Conservation (phyloP, 805 yeast genomes). For the Lachancea kluyveri region DNA sequence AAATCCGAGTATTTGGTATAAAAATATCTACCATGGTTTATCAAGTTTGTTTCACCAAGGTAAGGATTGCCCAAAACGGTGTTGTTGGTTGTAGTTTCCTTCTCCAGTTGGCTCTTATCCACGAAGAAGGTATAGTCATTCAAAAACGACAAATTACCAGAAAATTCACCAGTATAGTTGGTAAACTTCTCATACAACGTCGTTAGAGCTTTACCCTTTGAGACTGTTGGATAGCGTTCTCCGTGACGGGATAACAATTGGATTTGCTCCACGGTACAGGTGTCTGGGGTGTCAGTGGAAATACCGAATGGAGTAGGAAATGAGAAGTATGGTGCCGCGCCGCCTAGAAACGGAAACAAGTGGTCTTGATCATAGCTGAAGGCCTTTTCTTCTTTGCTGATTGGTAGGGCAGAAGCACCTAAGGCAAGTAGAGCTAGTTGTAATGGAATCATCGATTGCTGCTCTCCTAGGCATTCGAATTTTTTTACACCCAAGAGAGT, state of each 20-base stretch:
- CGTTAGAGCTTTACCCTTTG: conserved; percentile 34
- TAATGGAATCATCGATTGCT: neutral
- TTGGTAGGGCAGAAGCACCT: neutral
- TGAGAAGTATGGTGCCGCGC: conserved; percentile 50
- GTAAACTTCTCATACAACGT: conserved; percentile 16
- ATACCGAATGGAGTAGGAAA: conserved; percentile 47
- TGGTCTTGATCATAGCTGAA: too few species aligned
- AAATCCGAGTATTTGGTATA: conserved; percentile 39
- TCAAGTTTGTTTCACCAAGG: conserved; percentile 42
- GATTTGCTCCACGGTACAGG: conserved; percentile 57
- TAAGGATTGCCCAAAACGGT: conserved; percentile 31
- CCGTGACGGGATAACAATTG: conserved; percentile 75
- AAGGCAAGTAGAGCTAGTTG: conserved; percentile 1
- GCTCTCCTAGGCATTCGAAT: neutral
- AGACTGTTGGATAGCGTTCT: conserved; percentile 60
- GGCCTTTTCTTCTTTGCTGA: neutral
- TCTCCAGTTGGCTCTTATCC: conserved; percentile 34
- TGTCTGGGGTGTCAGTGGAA: conserved; percentile 39
- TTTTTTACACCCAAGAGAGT: neutral
- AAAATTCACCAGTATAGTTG: conserved; percentile 29
- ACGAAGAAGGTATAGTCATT: conserved; percentile 47
- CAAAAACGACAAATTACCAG: conserved; percentile 49
- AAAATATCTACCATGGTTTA: conserved; percentile 40
- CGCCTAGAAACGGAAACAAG: conserved; percentile 44
- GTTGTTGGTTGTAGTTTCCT: conserved; percentile 31